Evolutionary conservation across 2,329 filamentous ascomycete genomes (phyloP), one percentile per base, ranked within the genome.

Genomic region (Sclerotiophoma versabilis): DNA sequence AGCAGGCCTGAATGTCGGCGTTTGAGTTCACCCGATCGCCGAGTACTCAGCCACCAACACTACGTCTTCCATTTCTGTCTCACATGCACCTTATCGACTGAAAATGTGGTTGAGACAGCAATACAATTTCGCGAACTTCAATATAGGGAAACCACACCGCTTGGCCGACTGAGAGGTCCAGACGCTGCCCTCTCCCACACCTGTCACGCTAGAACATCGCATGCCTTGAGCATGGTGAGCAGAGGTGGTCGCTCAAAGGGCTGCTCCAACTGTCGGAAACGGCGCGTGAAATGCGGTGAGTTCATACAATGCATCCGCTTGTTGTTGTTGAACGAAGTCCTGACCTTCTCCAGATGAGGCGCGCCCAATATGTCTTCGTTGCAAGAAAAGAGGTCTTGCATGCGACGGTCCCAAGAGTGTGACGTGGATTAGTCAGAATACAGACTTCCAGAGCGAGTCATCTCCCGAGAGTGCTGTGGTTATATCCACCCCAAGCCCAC

Each of bases 251-350:
- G 68, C 36, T 71, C 68, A 4, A 68, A 62, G 48, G 66, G 66
- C 17, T 71, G 68, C 34, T 39, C 58, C 4, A 58, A 65, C n/a
- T 71, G 66, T 51, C 64, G 66, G 15, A 60, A 60, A 30, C 59
- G 66, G 22, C 62, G 63, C 23, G 60, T 70, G 14, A 71, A 70
- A 46, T 71, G 68, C 30, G 68, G 68, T 70, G 49, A 48, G 68
- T 63, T 10, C 2, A 12, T 7, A 23, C 1, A 11, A 19, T 25
- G n/a, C 10, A 20, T 8, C 34, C 12, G 3, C 27, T 6, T 20
- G 39, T 11, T 11, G 7, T 33, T 2, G 5, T 14, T 23, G 17
- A 23, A 33, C 15, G 11, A 10, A 11, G 7, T 10, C 15, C 45
- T 62, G 25, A 60, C 49, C 1, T 12, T 1, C n/a, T 10, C 4